Conservation (phyloP, 345 rosid species). For the Anastatica hierochuntica region DNA sequence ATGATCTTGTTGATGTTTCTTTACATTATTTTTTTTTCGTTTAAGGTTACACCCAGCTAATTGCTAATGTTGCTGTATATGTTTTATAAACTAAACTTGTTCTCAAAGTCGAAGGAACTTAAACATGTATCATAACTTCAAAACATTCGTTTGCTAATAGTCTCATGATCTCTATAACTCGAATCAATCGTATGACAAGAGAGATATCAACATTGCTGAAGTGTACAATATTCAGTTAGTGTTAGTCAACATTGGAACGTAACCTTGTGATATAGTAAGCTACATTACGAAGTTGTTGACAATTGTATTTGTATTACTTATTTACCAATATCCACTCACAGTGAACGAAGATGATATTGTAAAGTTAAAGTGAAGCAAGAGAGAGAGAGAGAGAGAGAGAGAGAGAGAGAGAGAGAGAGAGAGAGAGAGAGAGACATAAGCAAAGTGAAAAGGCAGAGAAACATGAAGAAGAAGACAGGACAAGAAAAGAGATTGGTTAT, state of each 20-base stretch:
- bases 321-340: slow-evolving; percentile 10
- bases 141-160: too few relatives aligned
- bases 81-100: too few relatives aligned
- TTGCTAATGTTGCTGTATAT: too few relatives aligned
- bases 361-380: slow-evolving; percentile 15
- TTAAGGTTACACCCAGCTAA: too few relatives aligned
- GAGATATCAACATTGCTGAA: too few relatives aligned
- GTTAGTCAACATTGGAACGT: background rate
- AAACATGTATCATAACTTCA: too few relatives aligned
- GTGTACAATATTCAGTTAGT: too few relatives aligned
- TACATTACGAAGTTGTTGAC: slow-evolving; percentile 13
- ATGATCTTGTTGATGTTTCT: too few relatives aligned
- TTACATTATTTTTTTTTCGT: too few relatives aligned
- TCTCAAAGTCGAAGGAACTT: too few relatives aligned
- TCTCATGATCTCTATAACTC: too few relatives aligned
- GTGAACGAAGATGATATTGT: slow-evolving; percentile 22
- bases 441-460: slow-evolving; percentile 22
- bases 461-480: slow-evolving; percentile 32
- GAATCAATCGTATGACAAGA: too few relatives aligned
- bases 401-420: background rate
- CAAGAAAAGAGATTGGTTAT: slow-evolving; percentile 3
- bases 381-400: slow-evolving; percentile 13
- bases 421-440: background rate
- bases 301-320: background rate
- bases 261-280: background rate